Base-by-base conservation (phyloP, 2,329 filamentous ascomycete genomes). In the Ustilaginoidea virens region DNA sequence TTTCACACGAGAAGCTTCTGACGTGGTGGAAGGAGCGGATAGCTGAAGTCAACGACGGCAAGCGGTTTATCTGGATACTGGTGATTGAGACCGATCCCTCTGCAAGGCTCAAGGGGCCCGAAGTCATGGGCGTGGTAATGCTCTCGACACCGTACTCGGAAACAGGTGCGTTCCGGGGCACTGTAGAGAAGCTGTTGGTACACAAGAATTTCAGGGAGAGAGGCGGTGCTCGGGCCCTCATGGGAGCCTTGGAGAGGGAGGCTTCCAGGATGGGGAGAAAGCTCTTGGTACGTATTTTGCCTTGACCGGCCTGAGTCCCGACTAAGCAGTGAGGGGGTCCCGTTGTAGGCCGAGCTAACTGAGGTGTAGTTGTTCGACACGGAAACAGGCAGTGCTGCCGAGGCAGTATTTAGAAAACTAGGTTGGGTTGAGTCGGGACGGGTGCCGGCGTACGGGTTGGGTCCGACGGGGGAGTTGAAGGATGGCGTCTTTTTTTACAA, bases 401-500 rank as follows among this genome's bases (percentile, higher is more conserved):
- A 72, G 43, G 35, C 47, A 7, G 52, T 71, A 5, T 76, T 66
- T 46, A 58, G 52, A 17, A 61, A 55, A 31, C 50, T 75, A n/a
- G 69, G 67, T 4, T 78, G 71, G 40, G 50, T 49, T 7, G 58
- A 65, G 43, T 47, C 66, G 11, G 70, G 71, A 16, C 60, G 55
- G 28, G 59, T 77, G 18, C 68, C 68, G 11, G 56, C 56, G 25
- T 71, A 65, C 48, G 60, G 55, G 28, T 49, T 63, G 31, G 63
- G 55, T 38, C 64, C 63, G 12, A 53, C 53, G 8, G 59, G 63
- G 16, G 58, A 56, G 25, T 45, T 66, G 31, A 60, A 57, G 36
- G 61, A 63, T 35, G 62, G 60, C 29, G 58, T 61, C 1, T 68
- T 72, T 39, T 69, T 72, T 39, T 75, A 72, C 47, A 74, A 74